Evolutionary conservation across 2,329 filamentous ascomycete species (phyloP).

Genomic region (Colletotrichum euphorbiae): DNA sequence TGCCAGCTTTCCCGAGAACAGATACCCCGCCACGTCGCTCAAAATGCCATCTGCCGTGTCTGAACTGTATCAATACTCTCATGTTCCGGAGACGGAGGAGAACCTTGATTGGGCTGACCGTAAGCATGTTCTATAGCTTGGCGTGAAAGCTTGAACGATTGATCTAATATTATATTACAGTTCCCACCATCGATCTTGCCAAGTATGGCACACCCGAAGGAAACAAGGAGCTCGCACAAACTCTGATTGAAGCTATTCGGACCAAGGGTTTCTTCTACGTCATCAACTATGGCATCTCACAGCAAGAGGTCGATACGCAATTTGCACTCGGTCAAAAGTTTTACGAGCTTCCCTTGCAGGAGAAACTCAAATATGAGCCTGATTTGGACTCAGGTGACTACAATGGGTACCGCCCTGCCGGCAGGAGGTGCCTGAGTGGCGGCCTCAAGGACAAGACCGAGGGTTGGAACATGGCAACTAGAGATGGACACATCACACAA

Average conservation of each 20-base stretch:
- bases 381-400: slow-evolving; percentile 64
- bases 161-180: slow-evolving; percentile 23
- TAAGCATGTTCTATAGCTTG: slow-evolving; percentile 35
- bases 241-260: slow-evolving; percentile 49
- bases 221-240: slow-evolving; percentile 45
- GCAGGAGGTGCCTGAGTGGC: slow-evolving; percentile 48
- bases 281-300: slow-evolving; percentile 69
- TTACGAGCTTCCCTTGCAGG: slow-evolving; percentile 63
- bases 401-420: slow-evolving; percentile 66
- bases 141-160: background rate
- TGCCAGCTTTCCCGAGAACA: slow-evolving; percentile 2
- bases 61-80: slow-evolving; percentile 49
- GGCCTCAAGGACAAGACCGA: slow-evolving; percentile 55
- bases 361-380: slow-evolving; percentile 67
- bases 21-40: slow-evolving; percentile 20
- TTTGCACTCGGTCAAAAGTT: slow-evolving; percentile 70
- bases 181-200: slow-evolving; percentile 50
- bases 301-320: slow-evolving; percentile 68
- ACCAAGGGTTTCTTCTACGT: slow-evolving; percentile 68
- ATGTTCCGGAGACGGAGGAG: slow-evolving; percentile 52
- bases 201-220: slow-evolving; percentile 49
- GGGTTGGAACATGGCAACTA: slow-evolving; percentile 54
- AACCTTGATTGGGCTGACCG: slow-evolving; percentile 52
- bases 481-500: slow-evolving; percentile 47
- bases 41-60: slow-evolving; percentile 49